Conservation (phyloP, 2,329 filamentous ascomycete genomes). For the Fusarium pseudograminearum region DNA sequence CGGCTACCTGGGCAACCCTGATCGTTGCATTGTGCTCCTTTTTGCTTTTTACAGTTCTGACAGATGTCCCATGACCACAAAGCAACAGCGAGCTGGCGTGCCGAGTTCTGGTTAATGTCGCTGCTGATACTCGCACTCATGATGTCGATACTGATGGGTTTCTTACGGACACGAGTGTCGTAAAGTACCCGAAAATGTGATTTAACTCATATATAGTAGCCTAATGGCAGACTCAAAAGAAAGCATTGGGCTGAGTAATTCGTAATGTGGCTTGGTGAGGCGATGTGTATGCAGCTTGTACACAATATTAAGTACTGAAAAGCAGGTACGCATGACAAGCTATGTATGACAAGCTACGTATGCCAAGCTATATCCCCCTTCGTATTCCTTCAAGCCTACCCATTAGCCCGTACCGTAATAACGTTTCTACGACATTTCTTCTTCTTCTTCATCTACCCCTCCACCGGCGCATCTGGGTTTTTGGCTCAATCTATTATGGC, state of each 20-base stretch:
- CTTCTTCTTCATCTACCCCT: not conserved
- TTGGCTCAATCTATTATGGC: too few species aligned
- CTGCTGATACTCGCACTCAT: not conserved
- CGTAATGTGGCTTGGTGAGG: not conserved
- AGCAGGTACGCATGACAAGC: too few species aligned
- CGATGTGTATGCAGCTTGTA: not conserved
- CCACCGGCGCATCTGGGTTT: too few species aligned
- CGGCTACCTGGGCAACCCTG: not conserved
- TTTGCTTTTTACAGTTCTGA: not conserved
- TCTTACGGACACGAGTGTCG: too few species aligned
- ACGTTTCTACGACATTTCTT: too few species aligned
- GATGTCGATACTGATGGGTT: fast-evolving
- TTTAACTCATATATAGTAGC: too few species aligned
- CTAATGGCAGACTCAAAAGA: not conserved
- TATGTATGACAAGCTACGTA: not conserved
- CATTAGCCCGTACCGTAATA: too few species aligned
- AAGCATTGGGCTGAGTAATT: not conserved
- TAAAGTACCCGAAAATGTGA: too few species aligned
- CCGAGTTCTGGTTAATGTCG: not conserved
- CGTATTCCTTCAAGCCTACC: not conserved
- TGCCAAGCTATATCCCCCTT: not conserved
- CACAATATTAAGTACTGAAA: too few species aligned
- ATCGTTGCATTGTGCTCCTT: not conserved
- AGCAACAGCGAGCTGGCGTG: not conserved
- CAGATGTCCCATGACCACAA: not conserved